Evolutionary conservation across 2,329 filamentous ascomycete species (phyloP).

Genomic region (Apiospora rasikravindrae): DNA sequence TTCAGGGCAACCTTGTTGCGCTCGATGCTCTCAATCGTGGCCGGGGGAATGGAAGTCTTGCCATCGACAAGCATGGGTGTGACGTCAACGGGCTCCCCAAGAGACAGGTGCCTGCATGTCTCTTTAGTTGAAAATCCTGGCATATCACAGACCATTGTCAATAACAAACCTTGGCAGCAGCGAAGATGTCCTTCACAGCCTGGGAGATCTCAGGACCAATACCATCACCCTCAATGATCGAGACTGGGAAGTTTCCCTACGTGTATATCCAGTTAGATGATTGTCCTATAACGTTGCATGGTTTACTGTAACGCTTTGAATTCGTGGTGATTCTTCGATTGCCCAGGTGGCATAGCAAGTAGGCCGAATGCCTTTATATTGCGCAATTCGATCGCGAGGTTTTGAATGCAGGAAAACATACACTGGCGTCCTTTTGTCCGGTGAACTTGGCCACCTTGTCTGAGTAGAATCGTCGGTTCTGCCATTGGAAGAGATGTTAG

Average conservation of each 20-base stretch:
- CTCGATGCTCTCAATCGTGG: slow-evolving; percentile 90
- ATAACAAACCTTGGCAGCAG: slow-evolving; percentile 80
- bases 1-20: slow-evolving; percentile 98
- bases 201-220: slow-evolving; percentile 98
- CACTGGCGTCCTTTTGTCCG: slow-evolving; percentile 85
- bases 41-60: slow-evolving; percentile 92
- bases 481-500: slow-evolving; percentile 33
- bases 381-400: slow-evolving; percentile 23
- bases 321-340: slow-evolving; percentile 30
- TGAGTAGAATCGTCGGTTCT: slow-evolving; percentile 66
- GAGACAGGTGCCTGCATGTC: slow-evolving; percentile 78
- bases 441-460: slow-evolving; percentile 88
- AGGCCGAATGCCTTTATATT: slow-evolving; percentile 49
- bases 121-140: slow-evolving; percentile 17
- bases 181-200: slow-evolving; percentile 98
- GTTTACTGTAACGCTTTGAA: not conserved
- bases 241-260: slow-evolving; percentile 93
- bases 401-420: slow-evolving; percentile 54
- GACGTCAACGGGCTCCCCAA: slow-evolving; percentile 98
- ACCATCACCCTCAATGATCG: slow-evolving; percentile 97
- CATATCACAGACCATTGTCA: slow-evolving; percentile 19
- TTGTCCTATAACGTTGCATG: not conserved
- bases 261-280: not conserved
- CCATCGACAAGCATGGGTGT: slow-evolving; percentile 92
- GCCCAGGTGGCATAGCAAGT: slow-evolving; percentile 21